Evolutionary conservation across 1,284 basidiomycete species (phyloP).

Genomic region (Lentinus polychrous): DNA sequence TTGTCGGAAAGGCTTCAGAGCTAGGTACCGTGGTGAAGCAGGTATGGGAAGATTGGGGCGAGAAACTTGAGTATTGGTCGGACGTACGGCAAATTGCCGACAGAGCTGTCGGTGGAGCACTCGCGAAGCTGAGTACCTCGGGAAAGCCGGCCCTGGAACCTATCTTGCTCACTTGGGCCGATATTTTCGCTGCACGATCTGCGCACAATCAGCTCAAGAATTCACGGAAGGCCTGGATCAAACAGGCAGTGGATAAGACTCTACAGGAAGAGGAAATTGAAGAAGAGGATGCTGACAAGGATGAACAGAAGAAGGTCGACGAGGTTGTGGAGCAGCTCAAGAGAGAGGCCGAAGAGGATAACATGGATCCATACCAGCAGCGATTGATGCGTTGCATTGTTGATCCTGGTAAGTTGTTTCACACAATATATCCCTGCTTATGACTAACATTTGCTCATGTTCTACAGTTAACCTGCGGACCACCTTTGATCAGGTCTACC

Average conservation of each 20-base stretch:
- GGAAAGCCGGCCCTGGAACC: conserved; percentile 35
- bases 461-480: conserved; percentile 47
- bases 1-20: conserved; percentile 3
- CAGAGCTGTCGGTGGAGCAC: conserved; percentile 59
- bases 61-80: conserved; percentile 57
- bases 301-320: conserved; percentile 39
- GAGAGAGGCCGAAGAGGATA: conserved; percentile 65
- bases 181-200: conserved; percentile 57
- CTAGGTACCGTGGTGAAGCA: conserved; percentile 17
- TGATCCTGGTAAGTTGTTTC: conserved; percentile 48
- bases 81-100: conserved; percentile 67
- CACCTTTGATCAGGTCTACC: conserved; percentile 81
- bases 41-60: conserved; percentile 74
- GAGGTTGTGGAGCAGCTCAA: conserved; percentile 71
- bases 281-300: conserved; percentile 28
- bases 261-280: conserved; percentile 36
- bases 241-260: conserved; percentile 39
- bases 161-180: conserved; percentile 57
- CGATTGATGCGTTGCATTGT: conserved; percentile 79
- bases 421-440: conserved; percentile 30
- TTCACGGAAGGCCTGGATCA: conserved; percentile 55
- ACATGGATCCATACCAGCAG: conserved; percentile 73
- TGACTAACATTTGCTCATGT: neutral
- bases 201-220: conserved; percentile 42
- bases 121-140: conserved; percentile 30